Evolutionary conservation across 495 filamentous ascomycete species (phyloP), one percentile per base, ranked within the genome.

Genomic region (Gamarada debralockiae): DNA sequence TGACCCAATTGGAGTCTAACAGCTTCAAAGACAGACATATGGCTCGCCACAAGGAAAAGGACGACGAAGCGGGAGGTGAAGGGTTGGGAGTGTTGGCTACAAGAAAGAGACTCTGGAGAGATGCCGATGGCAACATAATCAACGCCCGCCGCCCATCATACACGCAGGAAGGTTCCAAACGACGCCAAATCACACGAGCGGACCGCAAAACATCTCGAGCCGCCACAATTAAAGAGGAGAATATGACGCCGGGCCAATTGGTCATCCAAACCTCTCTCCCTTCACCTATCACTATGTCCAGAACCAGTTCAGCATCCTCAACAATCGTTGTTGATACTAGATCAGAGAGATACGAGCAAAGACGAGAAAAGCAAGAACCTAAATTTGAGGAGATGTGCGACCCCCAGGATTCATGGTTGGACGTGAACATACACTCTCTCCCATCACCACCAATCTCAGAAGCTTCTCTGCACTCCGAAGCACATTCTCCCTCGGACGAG

Each of bases 71-170:
- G 20, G 81, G 80, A 0, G 81, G 80, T 1, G 73, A 75, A 41
- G 81, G 81, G 0, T 62, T 71, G 40, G 81, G 81, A 0, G 65
- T 79, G 23, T 57, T 84, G 47, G 77, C 80, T n/a, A 84, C 81
- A 1, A 68, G 81, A 29, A 84, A 84, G 51, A 63, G 81, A 43
- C 76, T 77, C 51, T 80, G 80, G 66, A 73, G 77, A 52, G 76
- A 79, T 44, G 68, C 66, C 33, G 69, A 81, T 59, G 81, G 81
- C 8, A 72, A 71, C 14, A 81, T 84, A 49, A 67, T 82, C 13
- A 73, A 70, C 31, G 68, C 68, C 40, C 60, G 68, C 22, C 67
- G 71, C 20, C 60, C 64, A n/a, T 62, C 59, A 46, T 62, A 58
- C 46, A 55, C 56, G n/a, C 55, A 58, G 44, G 59, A 62, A 33